A percentile compares a stretch with the other conserved stretches of the same genome.
Evolutionary conservation across 495 filamentous ascomycete genomes (phyloP).

Genomic region (Haplographium delicatum): DNA sequence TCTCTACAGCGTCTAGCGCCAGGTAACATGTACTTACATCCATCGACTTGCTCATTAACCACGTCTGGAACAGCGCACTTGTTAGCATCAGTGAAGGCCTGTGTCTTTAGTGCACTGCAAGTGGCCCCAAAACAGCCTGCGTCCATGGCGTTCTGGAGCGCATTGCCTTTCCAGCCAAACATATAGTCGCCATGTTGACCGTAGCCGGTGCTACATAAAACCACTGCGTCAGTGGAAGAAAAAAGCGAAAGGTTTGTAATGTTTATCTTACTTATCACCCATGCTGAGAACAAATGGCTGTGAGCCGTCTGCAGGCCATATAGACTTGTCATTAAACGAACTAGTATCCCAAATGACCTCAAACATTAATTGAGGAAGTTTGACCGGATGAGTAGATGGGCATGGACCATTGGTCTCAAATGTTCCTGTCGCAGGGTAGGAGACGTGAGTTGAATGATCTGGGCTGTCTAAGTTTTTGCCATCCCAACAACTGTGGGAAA

Average conservation of each 20-base stretch:
- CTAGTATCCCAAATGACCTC: conserved; percentile 25
- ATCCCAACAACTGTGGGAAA: too few relatives aligned
- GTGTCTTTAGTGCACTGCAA: conserved; percentile 31
- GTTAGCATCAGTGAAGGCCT: conserved; percentile 31
- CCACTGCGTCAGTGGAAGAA: neutral
- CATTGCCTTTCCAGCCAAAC: conserved; percentile 4
- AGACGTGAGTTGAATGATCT: too few relatives aligned
- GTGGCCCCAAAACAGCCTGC: conserved; percentile 30
- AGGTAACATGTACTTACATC: conserved; percentile 31
- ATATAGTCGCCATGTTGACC: conserved; percentile 9
- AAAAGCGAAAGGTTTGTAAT: too few relatives aligned
- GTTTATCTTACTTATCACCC: neutral
- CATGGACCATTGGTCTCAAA: conserved; percentile 32
- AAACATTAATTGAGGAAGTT: conserved; percentile 30
- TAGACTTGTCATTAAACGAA: neutral
- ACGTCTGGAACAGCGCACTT: conserved; percentile 36
- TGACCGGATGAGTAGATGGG: conserved; percentile 19
- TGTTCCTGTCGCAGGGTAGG: neutral
- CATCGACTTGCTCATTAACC: conserved; percentile 37
- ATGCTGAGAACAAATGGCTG: neutral
- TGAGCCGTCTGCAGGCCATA: conserved; percentile 31
- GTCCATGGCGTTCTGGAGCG: conserved; percentile 4
- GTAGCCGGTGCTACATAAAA: neutral
- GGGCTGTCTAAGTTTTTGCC: too few relatives aligned
- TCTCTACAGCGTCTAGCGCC: too few relatives aligned